Evolutionary conservation across 1,284 basidiomycete species (phyloP).

Genomic region (Irpex sp.): DNA sequence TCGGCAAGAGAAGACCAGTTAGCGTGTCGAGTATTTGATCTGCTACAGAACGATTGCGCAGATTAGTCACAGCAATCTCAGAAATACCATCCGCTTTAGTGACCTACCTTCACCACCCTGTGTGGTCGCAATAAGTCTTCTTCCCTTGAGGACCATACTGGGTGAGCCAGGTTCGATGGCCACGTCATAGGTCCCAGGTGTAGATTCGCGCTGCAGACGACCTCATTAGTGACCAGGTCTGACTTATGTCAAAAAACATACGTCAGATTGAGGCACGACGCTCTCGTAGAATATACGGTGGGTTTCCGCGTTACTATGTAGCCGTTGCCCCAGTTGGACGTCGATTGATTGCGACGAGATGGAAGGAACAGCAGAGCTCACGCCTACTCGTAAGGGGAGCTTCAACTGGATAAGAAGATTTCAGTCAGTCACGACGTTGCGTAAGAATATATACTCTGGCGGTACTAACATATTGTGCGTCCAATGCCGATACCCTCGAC

Average conservation of each 20-base stretch:
- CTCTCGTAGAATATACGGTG: not conserved
- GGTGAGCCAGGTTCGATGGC: not conserved
- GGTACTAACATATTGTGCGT: slow-evolving; percentile 31
- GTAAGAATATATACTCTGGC: not conserved
- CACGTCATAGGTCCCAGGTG: not conserved
- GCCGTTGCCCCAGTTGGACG: not conserved
- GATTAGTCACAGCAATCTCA: too few relatives aligned
- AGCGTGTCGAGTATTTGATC: slow-evolving; percentile 35
- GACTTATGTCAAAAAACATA: not conserved
- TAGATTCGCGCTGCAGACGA: not conserved
- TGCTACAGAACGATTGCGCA: not conserved
- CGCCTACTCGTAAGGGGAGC: slow-evolving; percentile 50
- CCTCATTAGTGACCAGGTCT: not conserved
- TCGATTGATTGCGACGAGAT: not conserved
- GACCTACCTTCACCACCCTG: not conserved
- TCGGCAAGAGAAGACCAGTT: slow-evolving; percentile 45
- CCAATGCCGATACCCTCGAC: slow-evolving; percentile 53
- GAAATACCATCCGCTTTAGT: not conserved
- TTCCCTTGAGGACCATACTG: not conserved
- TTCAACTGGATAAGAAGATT: slow-evolving; percentile 32
- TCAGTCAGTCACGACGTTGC: not conserved
- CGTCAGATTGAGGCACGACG: not conserved
- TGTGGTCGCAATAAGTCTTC: not conserved
- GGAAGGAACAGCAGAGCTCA: not conserved
- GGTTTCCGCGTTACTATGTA: not conserved